Evolutionary conservation across 2,329 filamentous ascomycete genomes (phyloP).

Genomic region (Apiospora kogelbergensis): DNA sequence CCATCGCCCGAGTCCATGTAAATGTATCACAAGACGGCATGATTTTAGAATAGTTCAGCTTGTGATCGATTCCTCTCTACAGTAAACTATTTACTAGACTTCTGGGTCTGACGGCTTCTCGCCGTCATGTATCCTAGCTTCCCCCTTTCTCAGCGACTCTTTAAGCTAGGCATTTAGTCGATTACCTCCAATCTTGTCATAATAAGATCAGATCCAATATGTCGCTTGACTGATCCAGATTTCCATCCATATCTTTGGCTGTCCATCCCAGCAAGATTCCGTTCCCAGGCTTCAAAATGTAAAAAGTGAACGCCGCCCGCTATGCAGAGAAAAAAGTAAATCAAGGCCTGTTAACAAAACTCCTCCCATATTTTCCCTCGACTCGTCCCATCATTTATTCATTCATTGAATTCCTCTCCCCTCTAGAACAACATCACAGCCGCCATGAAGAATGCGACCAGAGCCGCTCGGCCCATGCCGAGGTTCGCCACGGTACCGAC

Average conservation of each 20-base stretch:
- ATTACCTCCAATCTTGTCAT: not conserved
- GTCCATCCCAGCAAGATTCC: no score
- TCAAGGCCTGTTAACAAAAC: not conserved
- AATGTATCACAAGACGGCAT: not conserved
- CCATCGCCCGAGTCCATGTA: not conserved
- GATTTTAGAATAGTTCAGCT: not conserved
- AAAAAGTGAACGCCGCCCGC: not conserved
- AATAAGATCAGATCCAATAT: not conserved
- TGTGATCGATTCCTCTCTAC: not conserved
- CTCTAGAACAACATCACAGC: slow-evolving; percentile 34
- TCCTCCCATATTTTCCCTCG: not conserved
- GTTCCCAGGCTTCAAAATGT: not conserved
- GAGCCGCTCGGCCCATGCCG: slow-evolving; percentile 35
- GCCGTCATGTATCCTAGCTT: not conserved
- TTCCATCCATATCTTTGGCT: not conserved
- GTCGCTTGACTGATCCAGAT: not conserved
- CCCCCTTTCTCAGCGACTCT: not conserved
- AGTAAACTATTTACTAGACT: not conserved
- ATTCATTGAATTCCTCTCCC: not conserved
- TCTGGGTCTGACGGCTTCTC: not conserved
- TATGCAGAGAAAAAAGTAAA: not conserved
- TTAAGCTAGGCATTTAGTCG: not conserved
- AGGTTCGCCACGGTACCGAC: slow-evolving; percentile 16
- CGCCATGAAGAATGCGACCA: slow-evolving; percentile 44
- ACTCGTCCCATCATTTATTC: not conserved